These are phyloP conservation scores for Coemansia brasiliensis DNA, from an alignment of 192 early-diverging fungal species.

Conservation along the genomic window DNA sequence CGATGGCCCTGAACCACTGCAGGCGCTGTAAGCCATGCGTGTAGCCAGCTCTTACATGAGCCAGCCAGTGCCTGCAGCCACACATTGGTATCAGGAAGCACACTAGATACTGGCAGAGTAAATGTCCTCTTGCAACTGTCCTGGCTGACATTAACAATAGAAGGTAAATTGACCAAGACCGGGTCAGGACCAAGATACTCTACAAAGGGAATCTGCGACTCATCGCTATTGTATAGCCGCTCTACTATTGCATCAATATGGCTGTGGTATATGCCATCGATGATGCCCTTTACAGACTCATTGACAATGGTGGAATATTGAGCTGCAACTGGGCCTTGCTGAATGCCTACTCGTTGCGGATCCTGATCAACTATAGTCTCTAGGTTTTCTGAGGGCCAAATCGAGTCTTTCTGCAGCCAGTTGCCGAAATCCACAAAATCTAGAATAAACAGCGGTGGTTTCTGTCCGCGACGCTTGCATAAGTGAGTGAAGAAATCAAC, in stretches of 20 bases:
- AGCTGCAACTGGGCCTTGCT: conserved; percentile 87
- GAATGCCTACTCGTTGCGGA: conserved; percentile 76
- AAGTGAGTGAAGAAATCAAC: conserved; percentile 26
- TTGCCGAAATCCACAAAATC: conserved; percentile 85
- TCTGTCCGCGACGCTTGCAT: conserved; percentile 67
- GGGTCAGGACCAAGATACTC: conserved; percentile 68
- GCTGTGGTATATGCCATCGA: conserved; percentile 79
- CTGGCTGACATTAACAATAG: background rate
- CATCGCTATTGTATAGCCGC: conserved; percentile 66
- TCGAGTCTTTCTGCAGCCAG: conserved; percentile 87
- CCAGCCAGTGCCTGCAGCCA: conserved; percentile 78
- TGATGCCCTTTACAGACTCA: conserved; percentile 86
- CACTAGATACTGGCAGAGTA: background rate
- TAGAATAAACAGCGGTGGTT: conserved; percentile 88
- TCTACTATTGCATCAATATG: conserved; percentile 75
- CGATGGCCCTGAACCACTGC: conserved; percentile 69
- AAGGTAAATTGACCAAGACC: background rate
- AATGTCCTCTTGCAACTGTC: too few relatives aligned
- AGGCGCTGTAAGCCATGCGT: conserved; percentile 70
- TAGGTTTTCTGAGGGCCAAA: conserved; percentile 88
- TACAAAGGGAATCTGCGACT: conserved; percentile 65
- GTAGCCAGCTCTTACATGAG: conserved; percentile 72
- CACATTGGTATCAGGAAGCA: conserved; percentile 22
- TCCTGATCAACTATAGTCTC: conserved; percentile 83
- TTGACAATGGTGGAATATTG: conserved; percentile 70